Evolutionary conservation across 805 yeast species (phyloP).

Genomic region (Candida ipomoeae): DNA sequence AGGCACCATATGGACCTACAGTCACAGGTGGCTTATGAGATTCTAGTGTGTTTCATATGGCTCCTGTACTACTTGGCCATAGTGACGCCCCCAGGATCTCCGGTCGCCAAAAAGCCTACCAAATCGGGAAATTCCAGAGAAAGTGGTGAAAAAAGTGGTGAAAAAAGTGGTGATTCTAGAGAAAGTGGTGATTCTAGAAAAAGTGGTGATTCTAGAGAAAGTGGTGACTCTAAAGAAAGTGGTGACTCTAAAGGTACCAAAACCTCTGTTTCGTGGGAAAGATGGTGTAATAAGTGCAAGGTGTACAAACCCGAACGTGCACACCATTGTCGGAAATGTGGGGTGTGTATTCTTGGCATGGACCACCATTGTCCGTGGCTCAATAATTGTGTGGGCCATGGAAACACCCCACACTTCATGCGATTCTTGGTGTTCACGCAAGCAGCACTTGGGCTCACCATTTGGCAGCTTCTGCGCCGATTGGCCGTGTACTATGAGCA

Average conservation of each 20-base stretch:
- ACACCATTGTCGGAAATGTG: conserved; percentile 81
- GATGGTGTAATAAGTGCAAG: conserved; percentile 72
- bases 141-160: no score
- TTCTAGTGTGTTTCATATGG: conserved; percentile 58
- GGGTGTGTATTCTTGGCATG: conserved; percentile 78
- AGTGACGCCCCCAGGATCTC: conserved; percentile 55
- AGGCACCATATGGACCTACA: conserved; percentile 34
- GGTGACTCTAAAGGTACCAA: no score
- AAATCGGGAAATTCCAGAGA: no score
- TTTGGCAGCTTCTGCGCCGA: conserved; percentile 39
- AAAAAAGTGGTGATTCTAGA: no score
- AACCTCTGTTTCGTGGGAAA: conserved; percentile 7
- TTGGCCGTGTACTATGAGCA: conserved; percentile 43
- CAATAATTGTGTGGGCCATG: conserved; percentile 79
- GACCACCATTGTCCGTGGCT: conserved; percentile 97
- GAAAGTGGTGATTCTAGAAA: no score
- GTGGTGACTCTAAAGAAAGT: no score
- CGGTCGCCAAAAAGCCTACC: conserved; percentile 22
- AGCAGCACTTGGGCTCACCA: conserved; percentile 45
- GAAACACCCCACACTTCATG: conserved; percentile 73
- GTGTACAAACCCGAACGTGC: conserved; percentile 74
- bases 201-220: no score
- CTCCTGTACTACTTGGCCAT: conserved; percentile 71
- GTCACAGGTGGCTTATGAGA: conserved; percentile 46
- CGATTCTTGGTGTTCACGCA: conserved; percentile 70